A percentile compares a stretch with the other conserved stretches of the same genome.
phyloP scores from a whole-genome alignment of 352 stramenopile genomes.

The Stephanocyclus meneghinianus region DNA sequence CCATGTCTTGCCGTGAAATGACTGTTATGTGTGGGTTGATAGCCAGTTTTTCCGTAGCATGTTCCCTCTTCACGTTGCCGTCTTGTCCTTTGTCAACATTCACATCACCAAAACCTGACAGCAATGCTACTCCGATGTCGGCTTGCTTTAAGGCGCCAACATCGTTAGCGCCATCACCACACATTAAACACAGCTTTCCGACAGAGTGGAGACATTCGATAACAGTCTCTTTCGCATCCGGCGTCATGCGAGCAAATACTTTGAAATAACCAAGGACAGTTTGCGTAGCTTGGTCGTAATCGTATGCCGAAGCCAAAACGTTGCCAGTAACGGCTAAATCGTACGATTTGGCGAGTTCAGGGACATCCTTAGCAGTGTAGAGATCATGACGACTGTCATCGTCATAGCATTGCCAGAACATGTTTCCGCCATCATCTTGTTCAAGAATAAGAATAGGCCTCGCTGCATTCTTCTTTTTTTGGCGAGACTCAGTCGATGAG shows the following conservation, averaged over 20 bases:
- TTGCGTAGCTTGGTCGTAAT: slow-evolving; percentile 74
- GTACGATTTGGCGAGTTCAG: slow-evolving; percentile 63
- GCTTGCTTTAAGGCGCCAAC: slow-evolving; percentile 84
- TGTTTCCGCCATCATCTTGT: slow-evolving; percentile 42
- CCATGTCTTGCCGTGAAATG: slow-evolving; percentile 56
- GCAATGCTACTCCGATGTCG: slow-evolving; percentile 84
- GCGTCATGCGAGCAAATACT: slow-evolving; percentile 98
- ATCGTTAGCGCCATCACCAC: slow-evolving; percentile 98
- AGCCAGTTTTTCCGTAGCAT: slow-evolving; percentile 29
- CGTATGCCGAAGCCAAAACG: slow-evolving; percentile 69
- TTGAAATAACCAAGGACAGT: slow-evolving; percentile 79
- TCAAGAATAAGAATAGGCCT: slow-evolving; percentile 78
- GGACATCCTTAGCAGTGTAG: slow-evolving; percentile 64
- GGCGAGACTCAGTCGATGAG: slow-evolving; percentile 1
- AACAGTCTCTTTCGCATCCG: slow-evolving; percentile 97
- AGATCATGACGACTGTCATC: slow-evolving; percentile 56
- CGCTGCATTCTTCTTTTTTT: slow-evolving; percentile 29
- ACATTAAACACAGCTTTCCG: slow-evolving; percentile 97
- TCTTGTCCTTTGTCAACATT: slow-evolving; percentile 83
- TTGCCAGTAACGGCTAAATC: slow-evolving; percentile 81
- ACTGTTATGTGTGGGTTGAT: slow-evolving; percentile 55
- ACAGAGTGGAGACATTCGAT: slow-evolving; percentile 92
- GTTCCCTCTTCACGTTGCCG: slow-evolving; percentile 52
- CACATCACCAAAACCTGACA: slow-evolving; percentile 85
- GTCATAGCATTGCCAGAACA: slow-evolving; percentile 80